phyloP scores from a whole-genome alignment of 2,329 filamentous ascomycete species.

The Claviceps sp. region DNA sequence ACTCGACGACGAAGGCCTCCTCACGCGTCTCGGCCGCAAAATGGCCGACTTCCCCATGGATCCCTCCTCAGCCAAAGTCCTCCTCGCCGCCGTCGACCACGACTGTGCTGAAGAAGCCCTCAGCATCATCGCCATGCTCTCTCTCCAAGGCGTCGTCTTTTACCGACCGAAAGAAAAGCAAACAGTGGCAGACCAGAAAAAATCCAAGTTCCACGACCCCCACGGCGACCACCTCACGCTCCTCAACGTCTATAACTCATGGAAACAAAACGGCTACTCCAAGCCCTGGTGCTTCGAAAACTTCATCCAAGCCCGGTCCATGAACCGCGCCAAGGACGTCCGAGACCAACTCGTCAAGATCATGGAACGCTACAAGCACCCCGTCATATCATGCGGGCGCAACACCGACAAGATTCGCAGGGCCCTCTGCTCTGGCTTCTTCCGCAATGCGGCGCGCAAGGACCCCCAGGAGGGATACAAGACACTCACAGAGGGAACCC shows the following conservation, averaged over 20 bases:
- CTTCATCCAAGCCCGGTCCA: slow-evolving; percentile 84
- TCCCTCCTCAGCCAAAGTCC: slow-evolving; percentile 74
- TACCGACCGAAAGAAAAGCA: slow-evolving; percentile 97
- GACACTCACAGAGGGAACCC: slow-evolving; percentile 88
- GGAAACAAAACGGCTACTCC: slow-evolving; percentile 73
- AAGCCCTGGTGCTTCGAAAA: slow-evolving; percentile 96
- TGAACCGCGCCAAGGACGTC: slow-evolving; percentile 83
- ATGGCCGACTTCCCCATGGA: slow-evolving; percentile 99
- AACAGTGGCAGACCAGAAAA: slow-evolving; percentile 90
- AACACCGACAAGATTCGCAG: slow-evolving; percentile 79
- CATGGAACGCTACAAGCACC: slow-evolving; percentile 81
- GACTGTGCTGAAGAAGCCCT: slow-evolving; percentile 89
- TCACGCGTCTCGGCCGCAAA: slow-evolving; percentile 83
- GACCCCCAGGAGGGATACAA: slow-evolving; percentile 96
- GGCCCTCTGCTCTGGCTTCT: slow-evolving; percentile 86
- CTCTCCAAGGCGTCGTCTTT: slow-evolving; percentile 73
- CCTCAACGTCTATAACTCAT: slow-evolving; percentile 94
- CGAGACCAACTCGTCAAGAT: slow-evolving; percentile 85
- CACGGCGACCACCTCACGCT: slow-evolving; percentile 89
- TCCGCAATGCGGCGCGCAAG: slow-evolving; percentile 87
- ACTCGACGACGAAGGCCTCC: slow-evolving; percentile 84
- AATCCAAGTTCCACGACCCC: slow-evolving; percentile 92
- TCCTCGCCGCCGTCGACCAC: slow-evolving; percentile 78
- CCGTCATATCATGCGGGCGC: slow-evolving; percentile 70
- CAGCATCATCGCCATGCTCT: slow-evolving; percentile 89